Evolutionary conservation across 169 alveolate genomes (phyloP), one percentile per base, ranked within the genome.

Genomic region (Eimeria maxima): DNA sequence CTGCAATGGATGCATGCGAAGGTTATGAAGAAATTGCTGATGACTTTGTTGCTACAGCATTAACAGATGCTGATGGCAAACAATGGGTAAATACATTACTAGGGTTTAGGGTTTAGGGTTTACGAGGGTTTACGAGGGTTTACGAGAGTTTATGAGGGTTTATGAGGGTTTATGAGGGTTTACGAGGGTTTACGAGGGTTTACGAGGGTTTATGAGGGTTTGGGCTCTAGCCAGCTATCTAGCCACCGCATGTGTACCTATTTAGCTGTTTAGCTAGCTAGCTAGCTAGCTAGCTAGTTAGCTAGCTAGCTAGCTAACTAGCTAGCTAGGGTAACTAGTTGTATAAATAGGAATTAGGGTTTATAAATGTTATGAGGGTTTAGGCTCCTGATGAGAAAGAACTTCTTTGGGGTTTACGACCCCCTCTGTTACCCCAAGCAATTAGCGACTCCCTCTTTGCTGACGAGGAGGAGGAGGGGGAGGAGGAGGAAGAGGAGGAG

Each of bases 21-120:
- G 93, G 22, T 22, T 84, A 50, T 42, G 93, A 84, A 11, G 93
- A 84, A 11, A 53, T 84, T 60, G 78, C 74, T 11, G 93, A 84
- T 33, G 93, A 84, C 38, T 84, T 84, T 22, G 74, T 84, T 8
- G 63, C 73, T 74, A 6, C 87, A 7, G 87, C 87, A 4, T 20
- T 42, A 6, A 45, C 87, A 33, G 87, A 76, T 33, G 3, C 87
- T 4, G 87, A 45, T 24, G 87, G 87, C 11, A 50, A 50, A 50
- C 57, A 50, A 50, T 50, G 57, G 57, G 57, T 50, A 11, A 5
- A 11, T 50, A n/a, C n/a, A n/a, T n/a, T n/a, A n/a, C 57, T 50
- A 50, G 33, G 76, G 76, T 65, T 65, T 65, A 24, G 4, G 5
- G n/a, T 65, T 65, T 65, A 65, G 76, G 76, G 76, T 65, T 22